These are phyloP conservation scores for Lentinus brumalis DNA, from an alignment of 768 basidiomycete genomes.

Conservation along the genomic window DNA sequence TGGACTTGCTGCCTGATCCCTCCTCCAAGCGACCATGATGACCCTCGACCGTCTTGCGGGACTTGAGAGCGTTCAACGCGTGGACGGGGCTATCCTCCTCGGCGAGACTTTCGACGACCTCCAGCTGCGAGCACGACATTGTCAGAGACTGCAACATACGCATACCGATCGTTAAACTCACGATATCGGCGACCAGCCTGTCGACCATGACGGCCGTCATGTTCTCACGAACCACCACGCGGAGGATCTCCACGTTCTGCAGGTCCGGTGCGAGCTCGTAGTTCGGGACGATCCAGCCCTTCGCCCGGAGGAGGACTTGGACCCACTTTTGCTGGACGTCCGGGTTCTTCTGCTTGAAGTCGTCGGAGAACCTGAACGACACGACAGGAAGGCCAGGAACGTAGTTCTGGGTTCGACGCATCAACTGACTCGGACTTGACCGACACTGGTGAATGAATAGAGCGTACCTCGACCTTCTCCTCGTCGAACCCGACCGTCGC, in stretches of 20 bases:
- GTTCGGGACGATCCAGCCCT: slow-evolving; percentile 62
- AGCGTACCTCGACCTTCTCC: slow-evolving; percentile 55
- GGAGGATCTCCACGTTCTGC: slow-evolving; percentile 56
- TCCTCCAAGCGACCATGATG: slow-evolving; percentile 48
- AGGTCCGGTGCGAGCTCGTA: slow-evolving; percentile 59
- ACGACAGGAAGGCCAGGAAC: slow-evolving; percentile 54
- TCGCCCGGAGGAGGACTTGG: slow-evolving; percentile 49
- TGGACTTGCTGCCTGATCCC: slow-evolving; percentile 47
- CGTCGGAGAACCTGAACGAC: slow-evolving; percentile 56
- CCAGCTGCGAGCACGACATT: slow-evolving; percentile 43
- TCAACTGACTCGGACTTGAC: neutral
- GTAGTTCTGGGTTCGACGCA: slow-evolving; percentile 38
- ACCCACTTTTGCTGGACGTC: slow-evolving; percentile 61
- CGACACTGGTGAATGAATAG: neutral
- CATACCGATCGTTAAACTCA: slow-evolving; percentile 36
- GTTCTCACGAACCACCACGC: slow-evolving; percentile 62
- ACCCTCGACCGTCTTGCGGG: slow-evolving; percentile 39
- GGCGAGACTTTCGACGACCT: slow-evolving; percentile 61
- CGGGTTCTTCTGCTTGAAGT: slow-evolving; percentile 53
- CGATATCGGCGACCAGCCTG: slow-evolving; percentile 66
- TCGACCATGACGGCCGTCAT: slow-evolving; percentile 50
- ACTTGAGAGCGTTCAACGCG: slow-evolving; percentile 48
- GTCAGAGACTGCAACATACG: no score
- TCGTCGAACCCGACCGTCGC: slow-evolving; percentile 45
- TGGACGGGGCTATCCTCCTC: slow-evolving; percentile 50